Base-by-base conservation (phyloP, 257 asterid genomes). In the Buddleja alternifolia region DNA sequence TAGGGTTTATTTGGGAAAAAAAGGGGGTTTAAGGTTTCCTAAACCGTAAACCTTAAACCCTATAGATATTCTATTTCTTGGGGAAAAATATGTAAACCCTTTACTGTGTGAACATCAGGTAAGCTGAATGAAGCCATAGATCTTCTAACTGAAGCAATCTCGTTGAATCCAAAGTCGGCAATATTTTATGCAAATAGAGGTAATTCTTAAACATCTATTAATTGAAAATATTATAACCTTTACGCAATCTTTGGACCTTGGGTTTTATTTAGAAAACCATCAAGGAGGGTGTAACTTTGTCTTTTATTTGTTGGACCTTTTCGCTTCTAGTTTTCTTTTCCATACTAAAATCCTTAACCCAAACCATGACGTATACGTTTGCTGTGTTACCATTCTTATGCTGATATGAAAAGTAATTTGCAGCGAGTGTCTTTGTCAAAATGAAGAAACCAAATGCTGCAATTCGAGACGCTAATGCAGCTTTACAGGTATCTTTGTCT, bases 391-490 rank as follows among this genome's bases (percentile, higher is more conserved):
- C 34, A 7, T 53, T 62, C 34, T 63, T 15, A 37, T 72, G 0
- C 19, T 75, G 44, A 52, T 75, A 45, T 48, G 63, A 76, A 36
- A n/a, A 37, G 17, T 60, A 58, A 23, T 50, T 57, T 69, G 64
- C 91, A 85, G 96, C 88, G 9, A 74, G 77, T 60, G 82, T 80
- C 48, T 92, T 75, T 57, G 53, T 83, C 67, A 89, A 87, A 72
- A 68, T 85, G 80, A 87, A 79, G 73, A 92, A 85, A 72, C 94
- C 96, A 60, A 92, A 86, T 80, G 96, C 91, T 51, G 96, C 96
- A 36, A 86, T 81, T 60, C 75, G 89, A 74, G 96, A 89, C 76
- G 92, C 96, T 66, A 84, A 87, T 81, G 95, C 90, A 14, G 93
- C 96, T 65, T 74, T 90, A 73, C 69, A 86, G 86, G 97, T 88